Evolutionary conservation across 2,329 filamentous ascomycete genomes (phyloP), one percentile per base, ranked within the genome.

Genomic region (Phyllosticta ampelicida): DNA sequence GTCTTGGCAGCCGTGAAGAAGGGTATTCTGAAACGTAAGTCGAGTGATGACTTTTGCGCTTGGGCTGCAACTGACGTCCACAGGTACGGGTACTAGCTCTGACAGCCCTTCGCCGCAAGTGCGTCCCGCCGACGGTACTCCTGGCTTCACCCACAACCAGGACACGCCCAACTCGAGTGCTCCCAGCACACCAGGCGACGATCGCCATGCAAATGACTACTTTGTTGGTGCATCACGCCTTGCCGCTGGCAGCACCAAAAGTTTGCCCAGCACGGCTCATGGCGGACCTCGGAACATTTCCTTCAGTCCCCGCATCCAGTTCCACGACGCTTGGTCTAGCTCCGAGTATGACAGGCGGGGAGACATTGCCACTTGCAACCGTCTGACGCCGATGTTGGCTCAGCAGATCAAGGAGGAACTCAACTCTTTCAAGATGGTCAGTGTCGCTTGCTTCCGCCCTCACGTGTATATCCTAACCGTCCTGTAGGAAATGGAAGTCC

Each of bases 331-430:
- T 8, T 99, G 91, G 90, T 90, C 91, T 2, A 89, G 86, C 68
- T 87, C 88, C 66, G 94, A 99, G 71, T 99, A 99, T 69, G 94
- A 99, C 71, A 88, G 94, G 62, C 85, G 94, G 56, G 94, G 94
- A 57, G 94, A 99, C 61, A 88, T 97, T 75, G 91, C 94, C 10
- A 99, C 94, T 1, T 99, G 94, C 83, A 99, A 99, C 71, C 89
- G 92, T 64, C 80, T 99, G 65, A 99, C 94, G 53, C 94, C 94
- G 11, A 91, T 96, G 81, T 82, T 99, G 62, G 94, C 94, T 51
- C 94, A 99, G 75, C 94, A 99, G 73, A 99, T 99, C 76, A 97
- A 97, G 76, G 94, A 99, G 76, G 94, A 99, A 77, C 83, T 99
- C 66, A 99, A 99, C 76, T 95, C 86, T 66, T 99, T 99, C 80